These are phyloP conservation scores for Fusarium coffeatum DNA, from an alignment of 2,329 filamentous ascomycete genomes.

Conservation along the genomic window DNA sequence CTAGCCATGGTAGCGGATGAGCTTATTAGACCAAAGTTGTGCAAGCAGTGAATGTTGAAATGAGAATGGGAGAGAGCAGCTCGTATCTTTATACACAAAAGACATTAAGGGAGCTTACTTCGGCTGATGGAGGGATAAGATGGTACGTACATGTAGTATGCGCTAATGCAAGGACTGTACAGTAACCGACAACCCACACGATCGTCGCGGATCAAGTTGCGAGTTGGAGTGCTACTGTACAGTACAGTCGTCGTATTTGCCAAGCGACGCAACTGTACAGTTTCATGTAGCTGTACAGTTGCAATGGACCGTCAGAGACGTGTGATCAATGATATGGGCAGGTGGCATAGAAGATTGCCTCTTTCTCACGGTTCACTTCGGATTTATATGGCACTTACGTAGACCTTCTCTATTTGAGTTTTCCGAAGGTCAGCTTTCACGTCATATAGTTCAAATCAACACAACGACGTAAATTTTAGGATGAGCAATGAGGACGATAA, in stretches of 20 bases:
- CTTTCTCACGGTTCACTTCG: background rate
- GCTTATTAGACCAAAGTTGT: too few relatives aligned
- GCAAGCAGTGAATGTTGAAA: accelerated
- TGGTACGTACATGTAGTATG: background rate
- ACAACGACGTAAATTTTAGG: background rate
- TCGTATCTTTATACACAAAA: background rate
- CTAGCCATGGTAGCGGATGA: background rate
- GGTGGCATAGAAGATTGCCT: background rate
- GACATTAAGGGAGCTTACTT: accelerated
- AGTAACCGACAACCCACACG: background rate
- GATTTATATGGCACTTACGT: background rate
- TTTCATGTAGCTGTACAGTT: background rate
- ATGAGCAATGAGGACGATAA: background rate
- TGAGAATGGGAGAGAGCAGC: background rate
- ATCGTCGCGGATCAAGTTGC: background rate
- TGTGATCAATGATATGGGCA: background rate
- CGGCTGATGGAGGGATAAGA: accelerated
- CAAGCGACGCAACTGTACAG: background rate
- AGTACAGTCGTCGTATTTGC: background rate
- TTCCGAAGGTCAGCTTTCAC: too few relatives aligned
- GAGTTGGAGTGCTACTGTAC: background rate
- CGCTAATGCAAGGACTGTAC: constrained; percentile 21
- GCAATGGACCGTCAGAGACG: background rate
- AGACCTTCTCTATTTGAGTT: too few relatives aligned
- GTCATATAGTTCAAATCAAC: too few relatives aligned